phyloP scores from a whole-genome alignment of 1,284 basidiomycete genomes.

The Puccinia triticina region DNA sequence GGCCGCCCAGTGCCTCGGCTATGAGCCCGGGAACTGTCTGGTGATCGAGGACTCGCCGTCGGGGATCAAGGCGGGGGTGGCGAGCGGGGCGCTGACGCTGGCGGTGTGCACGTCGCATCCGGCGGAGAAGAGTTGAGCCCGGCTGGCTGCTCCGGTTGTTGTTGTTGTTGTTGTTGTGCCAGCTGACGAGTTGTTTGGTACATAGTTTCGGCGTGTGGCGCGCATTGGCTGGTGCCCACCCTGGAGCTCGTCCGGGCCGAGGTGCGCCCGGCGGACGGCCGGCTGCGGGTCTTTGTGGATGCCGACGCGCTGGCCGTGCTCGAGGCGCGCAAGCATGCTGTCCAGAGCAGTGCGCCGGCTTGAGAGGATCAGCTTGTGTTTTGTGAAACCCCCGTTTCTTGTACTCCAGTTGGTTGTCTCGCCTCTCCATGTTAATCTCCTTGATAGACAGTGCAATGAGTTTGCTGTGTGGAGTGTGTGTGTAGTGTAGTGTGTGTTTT shows the following conservation, averaged over 20 bases:
- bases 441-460: too few relatives aligned
- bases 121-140: slow-evolving; percentile 50
- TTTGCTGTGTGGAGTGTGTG: too few relatives aligned
- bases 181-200: background rate
- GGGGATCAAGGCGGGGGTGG: slow-evolving; percentile 68
- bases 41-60: slow-evolving; percentile 66
- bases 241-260: slow-evolving; percentile 33
- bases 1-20: slow-evolving; percentile 73
- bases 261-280: slow-evolving; percentile 26
- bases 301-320: background rate
- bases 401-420: too few relatives aligned
- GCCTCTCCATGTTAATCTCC: too few relatives aligned
- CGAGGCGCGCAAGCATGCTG: slow-evolving; percentile 11
- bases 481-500: too few relatives aligned
- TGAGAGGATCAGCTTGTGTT: too few relatives aligned
- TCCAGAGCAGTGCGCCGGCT: slow-evolving; percentile 29
- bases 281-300: slow-evolving; percentile 36
- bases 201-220: slow-evolving; percentile 44
- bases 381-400: too few relatives aligned
- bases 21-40: slow-evolving; percentile 63
- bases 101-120: slow-evolving; percentile 69
- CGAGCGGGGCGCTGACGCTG: slow-evolving; percentile 73
- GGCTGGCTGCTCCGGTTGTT: slow-evolving; percentile 17
- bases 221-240: slow-evolving; percentile 44
- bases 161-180: background rate